phyloP scores from a whole-genome alignment of 2,329 filamentous ascomycete species.

The Tolypocladium ophioglossoides region DNA sequence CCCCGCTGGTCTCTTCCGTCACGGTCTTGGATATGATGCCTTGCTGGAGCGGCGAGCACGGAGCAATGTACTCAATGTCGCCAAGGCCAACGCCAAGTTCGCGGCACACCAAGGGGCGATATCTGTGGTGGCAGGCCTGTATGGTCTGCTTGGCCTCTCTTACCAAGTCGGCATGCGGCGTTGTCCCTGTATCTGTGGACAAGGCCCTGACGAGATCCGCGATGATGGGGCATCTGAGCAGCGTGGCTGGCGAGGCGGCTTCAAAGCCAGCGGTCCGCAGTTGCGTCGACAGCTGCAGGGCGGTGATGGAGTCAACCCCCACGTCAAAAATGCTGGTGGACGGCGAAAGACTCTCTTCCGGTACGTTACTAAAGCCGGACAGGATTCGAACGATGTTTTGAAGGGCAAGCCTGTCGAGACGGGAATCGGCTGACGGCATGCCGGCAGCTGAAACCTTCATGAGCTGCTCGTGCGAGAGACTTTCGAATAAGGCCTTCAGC shows the following conservation, averaged over 20 bases:
- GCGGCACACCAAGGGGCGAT: constrained; percentile 41
- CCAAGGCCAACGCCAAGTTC: constrained; percentile 37
- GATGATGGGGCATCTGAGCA: constrained; percentile 53
- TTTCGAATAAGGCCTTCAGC: constrained; percentile 55
- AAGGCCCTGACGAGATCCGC: constrained; percentile 33
- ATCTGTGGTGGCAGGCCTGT: constrained; percentile 51
- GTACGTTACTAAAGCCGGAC: constrained; percentile 37
- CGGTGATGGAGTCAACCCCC: constrained; percentile 81
- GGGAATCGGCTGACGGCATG: constrained; percentile 11
- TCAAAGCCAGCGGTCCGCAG: constrained; percentile 54
- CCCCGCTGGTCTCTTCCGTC: constrained; percentile 35
- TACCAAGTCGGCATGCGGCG: constrained; percentile 11
- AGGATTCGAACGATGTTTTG: constrained; percentile 42
- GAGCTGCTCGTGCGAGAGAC: constrained; percentile 48
- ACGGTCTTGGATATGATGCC: constrained; percentile 70
- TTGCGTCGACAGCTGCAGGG: constrained; percentile 55
- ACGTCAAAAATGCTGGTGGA: constrained; percentile 70
- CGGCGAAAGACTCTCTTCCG: constrained; percentile 31
- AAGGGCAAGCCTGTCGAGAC: constrained; percentile 26
- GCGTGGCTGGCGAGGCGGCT: constrained; percentile 49
- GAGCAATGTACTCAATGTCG: constrained; percentile 62
- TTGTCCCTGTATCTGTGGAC: not conserved
- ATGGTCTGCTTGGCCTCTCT: constrained; percentile 49
- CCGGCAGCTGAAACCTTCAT: constrained; percentile 38
- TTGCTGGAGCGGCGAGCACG: constrained; percentile 78